Evolutionary conservation across 306 rosid genomes (phyloP).

Genomic region (Arachis hypogaea): DNA sequence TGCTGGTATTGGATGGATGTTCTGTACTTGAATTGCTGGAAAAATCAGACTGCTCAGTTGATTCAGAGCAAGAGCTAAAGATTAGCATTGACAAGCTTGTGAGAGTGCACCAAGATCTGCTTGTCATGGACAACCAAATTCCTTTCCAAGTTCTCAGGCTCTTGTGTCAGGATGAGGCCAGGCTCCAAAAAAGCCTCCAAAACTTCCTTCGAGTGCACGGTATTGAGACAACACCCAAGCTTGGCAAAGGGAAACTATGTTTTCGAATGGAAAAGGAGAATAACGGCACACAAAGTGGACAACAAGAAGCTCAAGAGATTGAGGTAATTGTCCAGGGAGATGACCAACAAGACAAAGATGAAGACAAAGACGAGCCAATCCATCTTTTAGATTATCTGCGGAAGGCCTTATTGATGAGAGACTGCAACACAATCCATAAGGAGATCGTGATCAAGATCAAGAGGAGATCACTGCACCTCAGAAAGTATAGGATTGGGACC

Average conservation of each 20-base stretch:
- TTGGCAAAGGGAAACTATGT: too few relatives aligned
- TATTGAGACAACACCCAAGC: too few relatives aligned
- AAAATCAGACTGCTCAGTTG: neutral
- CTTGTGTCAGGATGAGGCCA: neutral
- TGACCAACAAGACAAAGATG: neutral
- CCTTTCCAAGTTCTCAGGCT: neutral
- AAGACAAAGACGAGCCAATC: neutral
- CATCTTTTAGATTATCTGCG: conserved; percentile 12
- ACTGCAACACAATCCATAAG: too few relatives aligned
- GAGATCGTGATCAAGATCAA: too few relatives aligned
- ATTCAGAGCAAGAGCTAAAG: neutral
- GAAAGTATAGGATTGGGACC: neutral
- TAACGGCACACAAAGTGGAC: too few relatives aligned
- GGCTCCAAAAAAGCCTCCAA: neutral
- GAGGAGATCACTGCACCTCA: neutral
- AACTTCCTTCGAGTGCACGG: neutral
- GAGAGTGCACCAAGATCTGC: too few relatives aligned
- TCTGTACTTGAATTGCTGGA: neutral
- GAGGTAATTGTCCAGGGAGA: neutral
- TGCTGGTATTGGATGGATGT: neutral
- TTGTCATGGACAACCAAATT: too few relatives aligned
- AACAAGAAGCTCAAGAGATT: neutral
- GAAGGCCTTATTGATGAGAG: neutral
- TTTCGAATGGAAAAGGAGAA: too few relatives aligned
- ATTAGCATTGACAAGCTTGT: neutral